Conservation (phyloP, 2,329 filamentous ascomycete species). For the Xylaria sp. region DNA sequence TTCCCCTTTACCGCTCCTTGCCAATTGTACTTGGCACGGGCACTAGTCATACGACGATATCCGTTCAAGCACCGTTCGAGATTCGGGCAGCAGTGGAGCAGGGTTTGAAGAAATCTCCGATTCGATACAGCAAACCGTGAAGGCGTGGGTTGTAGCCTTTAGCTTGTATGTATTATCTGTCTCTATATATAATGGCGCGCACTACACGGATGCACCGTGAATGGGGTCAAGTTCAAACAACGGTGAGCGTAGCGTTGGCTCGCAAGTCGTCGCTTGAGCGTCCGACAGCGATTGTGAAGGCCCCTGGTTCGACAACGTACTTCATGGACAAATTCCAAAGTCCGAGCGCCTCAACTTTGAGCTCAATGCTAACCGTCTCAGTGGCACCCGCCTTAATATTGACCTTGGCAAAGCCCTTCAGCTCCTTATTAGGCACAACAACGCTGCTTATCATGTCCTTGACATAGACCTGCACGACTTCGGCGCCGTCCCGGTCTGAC, state of each 20-base stretch:
- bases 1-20: neutral
- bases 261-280: conserved; percentile 62
- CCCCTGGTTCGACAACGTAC: conserved; percentile 75
- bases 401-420: conserved; percentile 73
- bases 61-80: neutral
- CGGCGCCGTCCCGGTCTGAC: conserved; percentile 61
- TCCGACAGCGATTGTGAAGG: conserved; percentile 69
- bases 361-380: conserved; percentile 53
- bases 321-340: conserved; percentile 66
- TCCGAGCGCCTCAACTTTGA: conserved; percentile 57
- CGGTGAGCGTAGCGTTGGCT: conserved; percentile 61
- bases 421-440: conserved; percentile 66
- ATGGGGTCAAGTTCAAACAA: conserved; percentile 39
- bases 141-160: neutral
- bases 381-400: conserved; percentile 64
- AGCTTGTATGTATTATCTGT: conserved; percentile 10
- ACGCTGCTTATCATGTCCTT: conserved; percentile 66
- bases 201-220: neutral
- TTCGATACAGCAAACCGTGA: neutral
- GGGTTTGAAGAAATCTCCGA: neutral
- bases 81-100: neutral
- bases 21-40: too few relatives aligned
- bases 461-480: conserved; percentile 73
- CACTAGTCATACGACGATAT: neutral
- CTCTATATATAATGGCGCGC: neutral